Percentiles rank a stretch among this genome's conserved stretches.
These are phyloP conservation scores for Aspergillus latus DNA, from an alignment of 2,329 filamentous ascomycete species.

Conservation along the genomic window DNA sequence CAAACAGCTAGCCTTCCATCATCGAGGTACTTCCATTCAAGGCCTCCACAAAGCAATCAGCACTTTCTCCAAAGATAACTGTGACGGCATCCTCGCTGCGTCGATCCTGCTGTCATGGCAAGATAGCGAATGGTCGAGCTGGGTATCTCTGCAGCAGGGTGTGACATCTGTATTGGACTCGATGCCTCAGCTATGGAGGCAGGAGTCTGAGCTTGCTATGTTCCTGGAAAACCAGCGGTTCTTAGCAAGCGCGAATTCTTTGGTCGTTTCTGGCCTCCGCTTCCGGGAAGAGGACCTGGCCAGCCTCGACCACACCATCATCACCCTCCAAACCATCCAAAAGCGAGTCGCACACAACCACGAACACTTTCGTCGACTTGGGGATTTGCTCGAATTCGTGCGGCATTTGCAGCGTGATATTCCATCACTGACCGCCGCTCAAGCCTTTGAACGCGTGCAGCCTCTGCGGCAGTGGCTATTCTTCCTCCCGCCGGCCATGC, in stretches of 20 bases:
- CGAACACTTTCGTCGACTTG: constrained; percentile 67
- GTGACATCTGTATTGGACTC: constrained; percentile 86
- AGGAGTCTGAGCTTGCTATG: constrained; percentile 67
- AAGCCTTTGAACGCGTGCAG: constrained; percentile 88
- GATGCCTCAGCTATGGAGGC: constrained; percentile 83
- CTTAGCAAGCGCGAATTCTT: constrained; percentile 36
- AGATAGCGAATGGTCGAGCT: constrained; percentile 89
- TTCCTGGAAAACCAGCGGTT: constrained; percentile 44
- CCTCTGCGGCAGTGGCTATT: constrained; percentile 90
- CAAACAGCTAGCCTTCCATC: constrained; percentile 83
- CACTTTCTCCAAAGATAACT: constrained; percentile 79
- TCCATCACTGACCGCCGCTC: constrained; percentile 68
- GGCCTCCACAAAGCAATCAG: constrained; percentile 86
- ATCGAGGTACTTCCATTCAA: constrained; percentile 80
- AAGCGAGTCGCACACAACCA: constrained; percentile 66
- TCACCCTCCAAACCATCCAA: constrained; percentile 60
- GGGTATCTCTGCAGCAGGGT: constrained; percentile 89
- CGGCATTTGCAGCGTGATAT: constrained; percentile 70
- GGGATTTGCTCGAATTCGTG: constrained; percentile 70
- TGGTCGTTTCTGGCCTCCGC: constrained; percentile 35
- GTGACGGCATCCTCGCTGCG: constrained; percentile 86
- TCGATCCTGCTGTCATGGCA: constrained; percentile 95
- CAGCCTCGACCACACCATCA: constrained; percentile 65
- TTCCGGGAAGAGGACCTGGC: constrained; percentile 65
- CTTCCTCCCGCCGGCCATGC: constrained; percentile 84